Evolutionary conservation across 768 basidiomycete genomes (phyloP).

Genomic region (Leccinum ochraceum): DNA sequence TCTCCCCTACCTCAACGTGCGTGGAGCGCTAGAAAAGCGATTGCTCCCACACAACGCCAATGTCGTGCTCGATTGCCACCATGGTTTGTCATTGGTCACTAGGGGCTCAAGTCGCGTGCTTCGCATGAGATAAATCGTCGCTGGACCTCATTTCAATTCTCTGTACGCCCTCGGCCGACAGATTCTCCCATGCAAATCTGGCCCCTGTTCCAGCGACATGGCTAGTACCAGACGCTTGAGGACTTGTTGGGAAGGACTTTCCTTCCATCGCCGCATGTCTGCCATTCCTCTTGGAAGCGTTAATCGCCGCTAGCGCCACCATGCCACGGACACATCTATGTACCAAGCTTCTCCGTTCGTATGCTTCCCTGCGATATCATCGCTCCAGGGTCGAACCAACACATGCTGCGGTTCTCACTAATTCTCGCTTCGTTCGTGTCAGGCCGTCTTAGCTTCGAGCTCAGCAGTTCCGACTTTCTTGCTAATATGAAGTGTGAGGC

Average conservation of each 20-base stretch:
- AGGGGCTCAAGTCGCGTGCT: conserved; percentile 19
- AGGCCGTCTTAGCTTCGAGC: conserved; percentile 9
- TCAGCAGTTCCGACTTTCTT: conserved; percentile 4
- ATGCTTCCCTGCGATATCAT: conserved; percentile 31
- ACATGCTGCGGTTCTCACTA: conserved; percentile 12
- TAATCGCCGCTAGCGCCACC: conserved; percentile 35
- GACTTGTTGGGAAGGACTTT: conserved; percentile 19
- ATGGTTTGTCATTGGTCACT: conserved; percentile 18
- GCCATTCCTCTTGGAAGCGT: conserved; percentile 28
- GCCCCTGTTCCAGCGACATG: conserved; percentile 11
- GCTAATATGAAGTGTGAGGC: neutral
- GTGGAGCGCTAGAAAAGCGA: conserved; percentile 6
- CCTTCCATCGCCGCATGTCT: conserved; percentile 26
- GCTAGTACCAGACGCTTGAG: conserved; percentile 4
- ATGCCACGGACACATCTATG: conserved; percentile 20
- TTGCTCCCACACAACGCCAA: conserved; percentile 29
- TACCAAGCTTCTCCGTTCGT: conserved; percentile 23
- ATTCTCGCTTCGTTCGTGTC: conserved; percentile 21
- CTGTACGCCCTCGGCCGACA: conserved; percentile 3
- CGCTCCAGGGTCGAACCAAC: conserved; percentile 20
- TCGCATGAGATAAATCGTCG: conserved; percentile 18
- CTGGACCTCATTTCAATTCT: conserved; percentile 9
- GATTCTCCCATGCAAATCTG: conserved; percentile 33
- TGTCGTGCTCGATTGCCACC: conserved; percentile 19
- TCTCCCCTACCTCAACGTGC: neutral